These are phyloP conservation scores for Corymbia calophylla DNA, from an alignment of 441 rosid species.

Conservation along the genomic window DNA sequence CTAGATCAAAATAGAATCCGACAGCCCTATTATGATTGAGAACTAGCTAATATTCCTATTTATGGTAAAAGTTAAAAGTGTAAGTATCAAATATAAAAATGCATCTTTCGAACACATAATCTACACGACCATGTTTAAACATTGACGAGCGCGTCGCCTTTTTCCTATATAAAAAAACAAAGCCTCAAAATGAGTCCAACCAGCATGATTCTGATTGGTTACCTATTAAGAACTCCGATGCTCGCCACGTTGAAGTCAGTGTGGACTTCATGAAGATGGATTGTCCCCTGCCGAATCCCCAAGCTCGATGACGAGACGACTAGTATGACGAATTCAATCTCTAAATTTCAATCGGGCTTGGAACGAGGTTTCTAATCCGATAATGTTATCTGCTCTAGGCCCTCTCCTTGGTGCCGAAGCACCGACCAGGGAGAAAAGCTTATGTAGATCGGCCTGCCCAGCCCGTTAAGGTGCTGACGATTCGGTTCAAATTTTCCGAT, in stretches of 20 bases:
- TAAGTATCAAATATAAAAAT: neutral
- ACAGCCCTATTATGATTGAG: neutral
- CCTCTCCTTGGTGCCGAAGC: neutral
- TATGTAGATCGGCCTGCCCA: no score
- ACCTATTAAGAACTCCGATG: neutral
- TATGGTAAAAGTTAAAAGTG: neutral
- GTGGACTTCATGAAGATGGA: neutral
- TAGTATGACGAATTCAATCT: neutral
- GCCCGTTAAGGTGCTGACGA: no score
- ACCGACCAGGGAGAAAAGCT: neutral
- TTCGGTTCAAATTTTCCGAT: neutral
- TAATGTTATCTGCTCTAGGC: neutral
- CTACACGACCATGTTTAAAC: neutral
- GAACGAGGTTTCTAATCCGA: neutral
- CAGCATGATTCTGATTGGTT: fast-evolving
- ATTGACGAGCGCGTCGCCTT: neutral
- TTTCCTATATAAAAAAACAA: no score
- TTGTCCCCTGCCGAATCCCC: neutral
- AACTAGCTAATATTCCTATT: neutral
- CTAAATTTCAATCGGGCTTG: neutral
- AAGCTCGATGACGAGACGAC: neutral
- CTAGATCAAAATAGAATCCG: neutral
- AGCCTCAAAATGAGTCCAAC: neutral
- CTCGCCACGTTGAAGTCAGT: neutral
- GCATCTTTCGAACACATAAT: neutral